Evolutionary conservation across 2,329 filamentous ascomycete species (phyloP).

Genomic region (Microdochium nivale): DNA sequence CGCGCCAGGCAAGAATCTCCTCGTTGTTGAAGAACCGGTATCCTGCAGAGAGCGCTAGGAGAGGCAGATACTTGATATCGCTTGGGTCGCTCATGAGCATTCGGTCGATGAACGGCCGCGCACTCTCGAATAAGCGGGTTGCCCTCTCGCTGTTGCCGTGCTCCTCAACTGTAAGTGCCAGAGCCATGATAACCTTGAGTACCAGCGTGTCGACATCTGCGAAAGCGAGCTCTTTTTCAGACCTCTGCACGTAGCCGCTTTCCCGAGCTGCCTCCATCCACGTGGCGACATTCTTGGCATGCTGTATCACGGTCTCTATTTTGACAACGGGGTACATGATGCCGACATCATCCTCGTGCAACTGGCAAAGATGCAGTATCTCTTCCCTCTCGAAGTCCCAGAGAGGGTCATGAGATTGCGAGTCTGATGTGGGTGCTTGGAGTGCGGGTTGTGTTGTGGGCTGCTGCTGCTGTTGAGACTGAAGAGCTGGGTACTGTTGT

Average conservation of each 20-base stretch:
- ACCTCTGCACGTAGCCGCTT: conserved; percentile 18
- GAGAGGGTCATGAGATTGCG: conserved; percentile 56
- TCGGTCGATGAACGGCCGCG: conserved; percentile 62
- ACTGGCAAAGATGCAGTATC: conserved; percentile 65
- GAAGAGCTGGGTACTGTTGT: not conserved
- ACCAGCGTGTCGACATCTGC: conserved; percentile 52
- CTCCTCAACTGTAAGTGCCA: conserved; percentile 67
- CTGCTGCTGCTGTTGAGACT: not conserved
- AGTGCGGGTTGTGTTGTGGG: not conserved
- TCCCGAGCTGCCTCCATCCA: conserved; percentile 55
- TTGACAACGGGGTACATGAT: conserved; percentile 86
- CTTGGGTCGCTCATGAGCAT: conserved; percentile 47
- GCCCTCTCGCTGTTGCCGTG: conserved; percentile 71
- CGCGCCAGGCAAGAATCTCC: conserved; percentile 76
- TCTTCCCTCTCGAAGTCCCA: conserved; percentile 73
- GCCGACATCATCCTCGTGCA: conserved; percentile 86
- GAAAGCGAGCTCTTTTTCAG: conserved; percentile 27
- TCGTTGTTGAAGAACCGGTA: conserved; percentile 84
- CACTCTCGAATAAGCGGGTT: conserved; percentile 64
- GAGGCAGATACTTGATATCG: conserved; percentile 37
- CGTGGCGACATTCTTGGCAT: conserved; percentile 60
- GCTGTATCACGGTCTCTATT: conserved; percentile 60
- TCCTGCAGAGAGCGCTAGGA: conserved; percentile 43
- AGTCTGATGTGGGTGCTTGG: not conserved
- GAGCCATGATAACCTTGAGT: conserved; percentile 78